phyloP scores from a whole-genome alignment of 2,329 filamentous ascomycete genomes.

The Parascedosporium putredinis region DNA sequence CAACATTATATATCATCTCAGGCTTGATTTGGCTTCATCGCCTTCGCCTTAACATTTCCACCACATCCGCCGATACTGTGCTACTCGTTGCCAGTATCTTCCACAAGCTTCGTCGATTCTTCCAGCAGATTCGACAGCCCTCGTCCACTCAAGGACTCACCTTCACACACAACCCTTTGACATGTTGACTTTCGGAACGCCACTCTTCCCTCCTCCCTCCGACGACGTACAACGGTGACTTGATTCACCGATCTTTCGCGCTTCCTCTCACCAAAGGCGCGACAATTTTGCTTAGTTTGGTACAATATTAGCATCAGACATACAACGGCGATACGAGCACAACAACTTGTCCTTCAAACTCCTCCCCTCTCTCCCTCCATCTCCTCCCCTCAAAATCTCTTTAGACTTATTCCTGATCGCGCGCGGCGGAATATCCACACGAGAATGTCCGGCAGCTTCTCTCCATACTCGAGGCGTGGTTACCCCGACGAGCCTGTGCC shows the following conservation, averaged over 20 bases:
- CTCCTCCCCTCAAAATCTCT: not conserved
- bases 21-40: constrained; percentile 1
- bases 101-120: constrained; percentile 6
- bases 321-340: not conserved
- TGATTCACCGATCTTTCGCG: constrained; percentile 6
- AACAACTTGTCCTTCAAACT: not conserved
- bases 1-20: not conserved
- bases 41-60: not conserved
- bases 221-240: constrained; percentile 9
- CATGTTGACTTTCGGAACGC: constrained; percentile 9
- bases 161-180: constrained; percentile 5
- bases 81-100: constrained; percentile 4
- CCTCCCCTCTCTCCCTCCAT: not conserved
- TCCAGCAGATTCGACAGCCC: constrained; percentile 3
- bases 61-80: constrained; percentile 4
- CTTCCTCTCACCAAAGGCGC: constrained; percentile 6
- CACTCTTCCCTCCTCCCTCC: constrained; percentile 8
- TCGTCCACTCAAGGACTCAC: constrained; percentile 5
- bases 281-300: not conserved
- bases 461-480: constrained; percentile 6
- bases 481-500: constrained; percentile 6
- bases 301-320: not conserved
- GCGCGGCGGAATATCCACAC: not conserved
- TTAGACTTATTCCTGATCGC: not conserved
- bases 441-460: constrained; percentile 6